Conservation (phyloP, 2,329 filamentous ascomycete species). For the Pseudocercospora pini-densiflorae region DNA sequence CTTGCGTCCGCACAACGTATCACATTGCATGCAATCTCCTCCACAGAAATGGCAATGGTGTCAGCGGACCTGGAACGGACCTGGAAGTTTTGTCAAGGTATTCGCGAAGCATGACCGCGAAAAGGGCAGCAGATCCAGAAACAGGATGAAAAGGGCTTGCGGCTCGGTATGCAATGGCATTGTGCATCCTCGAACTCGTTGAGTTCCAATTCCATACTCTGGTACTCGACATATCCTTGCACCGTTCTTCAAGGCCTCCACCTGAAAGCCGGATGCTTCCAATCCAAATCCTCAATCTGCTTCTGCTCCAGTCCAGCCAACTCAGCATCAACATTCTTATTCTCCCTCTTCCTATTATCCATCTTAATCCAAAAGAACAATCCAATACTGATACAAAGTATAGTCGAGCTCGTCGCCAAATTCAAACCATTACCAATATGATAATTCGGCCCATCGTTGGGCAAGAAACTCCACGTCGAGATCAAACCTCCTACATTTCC, state of each 20-base stretch:
- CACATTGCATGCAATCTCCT: too few species aligned
- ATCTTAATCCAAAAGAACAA: constrained; percentile 65
- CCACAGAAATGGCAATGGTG: too few species aligned
- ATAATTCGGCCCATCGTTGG: constrained; percentile 67
- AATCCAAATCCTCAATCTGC: constrained; percentile 66
- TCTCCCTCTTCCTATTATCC: constrained; percentile 65
- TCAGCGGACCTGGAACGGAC: too few species aligned
- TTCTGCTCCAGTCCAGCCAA: constrained; percentile 58
- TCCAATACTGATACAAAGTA: constrained; percentile 56
- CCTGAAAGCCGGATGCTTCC: constrained; percentile 68
- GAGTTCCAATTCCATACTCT: too few species aligned
- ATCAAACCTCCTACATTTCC: constrained; percentile 67
- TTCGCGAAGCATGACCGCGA: too few species aligned
- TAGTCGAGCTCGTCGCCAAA: constrained; percentile 62
- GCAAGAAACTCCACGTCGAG: constrained; percentile 47
- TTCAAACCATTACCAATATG: constrained; percentile 75
- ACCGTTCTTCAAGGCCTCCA: constrained; percentile 51
- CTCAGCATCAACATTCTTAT: constrained; percentile 60
- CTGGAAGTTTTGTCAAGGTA: too few species aligned
- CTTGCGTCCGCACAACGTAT: too few species aligned
- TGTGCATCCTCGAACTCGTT: too few species aligned
- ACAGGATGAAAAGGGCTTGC: too few species aligned
- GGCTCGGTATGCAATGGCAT: too few species aligned
- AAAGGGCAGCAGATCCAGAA: too few species aligned
- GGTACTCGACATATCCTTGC: too few species aligned